These are phyloP conservation scores for Ambrosiella xylebori DNA, from an alignment of 2,329 filamentous ascomycete species.

Conservation along the genomic window DNA sequence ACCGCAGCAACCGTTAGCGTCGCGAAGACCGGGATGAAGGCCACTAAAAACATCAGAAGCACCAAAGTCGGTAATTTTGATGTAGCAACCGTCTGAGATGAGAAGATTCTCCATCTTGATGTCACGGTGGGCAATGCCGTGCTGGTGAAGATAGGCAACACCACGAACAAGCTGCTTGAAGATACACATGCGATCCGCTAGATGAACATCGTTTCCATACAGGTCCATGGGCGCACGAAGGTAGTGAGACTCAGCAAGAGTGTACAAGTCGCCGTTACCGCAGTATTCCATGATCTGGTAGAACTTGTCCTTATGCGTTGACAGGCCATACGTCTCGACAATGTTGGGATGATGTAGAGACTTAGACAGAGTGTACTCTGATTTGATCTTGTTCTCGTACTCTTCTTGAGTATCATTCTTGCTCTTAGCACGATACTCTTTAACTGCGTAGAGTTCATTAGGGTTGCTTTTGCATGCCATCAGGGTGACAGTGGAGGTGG, in stretches of 20 bases:
- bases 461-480: conserved; percentile 52
- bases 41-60: conserved; percentile 75
- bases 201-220: conserved; percentile 12
- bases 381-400: conserved; percentile 80
- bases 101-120: conserved; percentile 82
- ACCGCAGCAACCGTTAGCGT: conserved; percentile 56
- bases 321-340: conserved; percentile 62
- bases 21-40: conserved; percentile 59
- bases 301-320: conserved; percentile 58
- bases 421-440: conserved; percentile 65
- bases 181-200: conserved; percentile 57
- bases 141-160: conserved; percentile 61
- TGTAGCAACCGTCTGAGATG: conserved; percentile 58
- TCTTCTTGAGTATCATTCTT: conserved; percentile 52
- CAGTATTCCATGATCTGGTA: conserved; percentile 93
- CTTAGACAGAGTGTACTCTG: conserved; percentile 76
- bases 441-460: conserved; percentile 61
- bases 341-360: conserved; percentile 76
- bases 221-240: conserved; percentile 29
- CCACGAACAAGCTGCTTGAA: conserved; percentile 82
- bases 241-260: conserved; percentile 53
- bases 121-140: conserved; percentile 79
- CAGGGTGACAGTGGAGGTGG: conserved; percentile 64
- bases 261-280: conserved; percentile 62
- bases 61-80: conserved; percentile 87